These are phyloP conservation scores for Plasmodium gaboni DNA, from an alignment of 169 alveolate genomes.

Conservation along the genomic window DNA sequence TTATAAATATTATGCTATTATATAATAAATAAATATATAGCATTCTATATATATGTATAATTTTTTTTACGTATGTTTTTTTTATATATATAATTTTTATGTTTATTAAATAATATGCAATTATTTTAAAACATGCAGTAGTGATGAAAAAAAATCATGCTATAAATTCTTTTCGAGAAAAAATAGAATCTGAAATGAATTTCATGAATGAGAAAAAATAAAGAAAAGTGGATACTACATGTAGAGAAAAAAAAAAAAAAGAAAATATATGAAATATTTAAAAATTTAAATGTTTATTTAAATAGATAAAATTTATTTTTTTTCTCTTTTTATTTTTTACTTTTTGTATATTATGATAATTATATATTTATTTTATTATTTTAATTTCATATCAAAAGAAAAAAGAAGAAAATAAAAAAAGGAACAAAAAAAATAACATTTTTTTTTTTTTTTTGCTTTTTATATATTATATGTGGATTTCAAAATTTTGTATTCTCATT, in stretches of 20 bases:
- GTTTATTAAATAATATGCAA: constrained; percentile 10
- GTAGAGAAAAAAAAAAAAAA: constrained; percentile 26
- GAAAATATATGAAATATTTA: neutral
- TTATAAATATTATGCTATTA: constrained; percentile 1
- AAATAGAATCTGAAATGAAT: constrained; percentile 5
- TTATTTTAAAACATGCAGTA: constrained; percentile 47
- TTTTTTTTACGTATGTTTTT: constrained; percentile 8
- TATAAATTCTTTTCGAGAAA: constrained; percentile 25
- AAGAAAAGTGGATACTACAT: constrained; percentile 29
- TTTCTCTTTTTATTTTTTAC: no score
- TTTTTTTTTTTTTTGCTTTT: no score
- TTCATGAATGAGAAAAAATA: constrained; percentile 16
- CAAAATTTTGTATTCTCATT: no score
- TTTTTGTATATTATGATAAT: neutral
- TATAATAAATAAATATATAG: constrained; percentile 4
- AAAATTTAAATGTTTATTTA: no score
- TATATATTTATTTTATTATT: constrained; percentile 14
- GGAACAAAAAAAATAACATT: no score
- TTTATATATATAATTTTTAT: constrained; percentile 2
- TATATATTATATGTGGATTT: no score
- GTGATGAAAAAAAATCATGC: constrained; percentile 12
- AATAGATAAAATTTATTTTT: no score
- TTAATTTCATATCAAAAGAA: neutral
- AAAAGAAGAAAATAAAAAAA: neutral
- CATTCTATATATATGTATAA: constrained; percentile 28